These are phyloP conservation scores for Salvia rosmarinus DNA, from an alignment of 257 asterid species.

Conservation along the genomic window DNA sequence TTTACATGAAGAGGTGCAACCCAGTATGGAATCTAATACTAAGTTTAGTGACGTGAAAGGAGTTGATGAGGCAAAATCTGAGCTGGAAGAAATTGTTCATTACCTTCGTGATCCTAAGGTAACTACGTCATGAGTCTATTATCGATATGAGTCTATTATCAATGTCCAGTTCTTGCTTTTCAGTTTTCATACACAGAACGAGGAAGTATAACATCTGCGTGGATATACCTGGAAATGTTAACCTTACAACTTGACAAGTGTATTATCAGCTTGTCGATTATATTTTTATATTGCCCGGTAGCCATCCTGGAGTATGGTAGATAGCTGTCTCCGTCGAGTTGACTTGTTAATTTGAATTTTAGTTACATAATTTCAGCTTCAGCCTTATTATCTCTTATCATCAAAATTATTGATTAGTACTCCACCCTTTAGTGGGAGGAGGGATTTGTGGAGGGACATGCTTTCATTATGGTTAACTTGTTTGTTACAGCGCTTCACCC, in stretches of 20 bases:
- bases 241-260: conserved; percentile 7
- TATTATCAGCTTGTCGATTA: neutral
- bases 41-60: conserved; percentile 94
- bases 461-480: conserved; percentile 33
- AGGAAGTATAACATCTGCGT: neutral
- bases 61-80: conserved; percentile 95
- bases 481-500: conserved; percentile 77
- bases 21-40: conserved; percentile 79
- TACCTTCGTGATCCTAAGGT: conserved; percentile 99
- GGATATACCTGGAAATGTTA: neutral
- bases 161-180: conserved; percentile 5
- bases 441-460: neutral
- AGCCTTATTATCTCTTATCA: neutral
- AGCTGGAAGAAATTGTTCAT: conserved; percentile 95
- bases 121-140: conserved; percentile 29
- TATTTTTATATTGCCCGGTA: neutral
- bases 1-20: conserved; percentile 86
- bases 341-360: neutral
- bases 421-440: conserved; percentile 5
- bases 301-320: neutral
- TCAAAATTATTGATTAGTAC: neutral
- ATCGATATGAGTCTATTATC: neutral
- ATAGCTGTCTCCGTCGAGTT: neutral
- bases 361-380: neutral
- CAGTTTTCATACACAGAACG: neutral